Evolutionary conservation across 2,329 filamentous ascomycete species (phyloP).

Genomic region (Aspergillus ibericus): DNA sequence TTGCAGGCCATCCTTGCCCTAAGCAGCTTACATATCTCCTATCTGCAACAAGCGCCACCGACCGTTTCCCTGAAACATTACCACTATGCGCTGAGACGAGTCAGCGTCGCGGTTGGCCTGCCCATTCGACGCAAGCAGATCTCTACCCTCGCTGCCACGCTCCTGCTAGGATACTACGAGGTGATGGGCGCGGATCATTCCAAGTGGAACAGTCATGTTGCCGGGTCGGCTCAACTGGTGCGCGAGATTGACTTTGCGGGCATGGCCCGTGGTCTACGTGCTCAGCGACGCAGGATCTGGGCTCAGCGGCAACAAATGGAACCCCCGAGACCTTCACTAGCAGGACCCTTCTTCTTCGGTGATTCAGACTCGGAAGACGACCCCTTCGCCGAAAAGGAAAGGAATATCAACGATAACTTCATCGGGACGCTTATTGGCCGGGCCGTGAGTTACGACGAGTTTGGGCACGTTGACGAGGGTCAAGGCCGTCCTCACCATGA

Average conservation of each 20-base stretch:
- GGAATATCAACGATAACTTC: conserved; percentile 57
- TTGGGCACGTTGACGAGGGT: conserved; percentile 50
- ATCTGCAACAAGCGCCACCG: conserved; percentile 69
- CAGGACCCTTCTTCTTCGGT: conserved; percentile 28
- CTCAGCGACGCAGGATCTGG: conserved; percentile 56
- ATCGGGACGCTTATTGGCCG: conserved; percentile 60
- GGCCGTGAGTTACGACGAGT: conserved; percentile 58
- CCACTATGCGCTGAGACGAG: conserved; percentile 75
- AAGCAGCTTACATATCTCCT: conserved; percentile 83
- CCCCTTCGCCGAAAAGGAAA: conserved; percentile 44
- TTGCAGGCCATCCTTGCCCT: conserved; percentile 89
- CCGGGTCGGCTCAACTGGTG: conserved; percentile 78
- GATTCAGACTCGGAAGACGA: conserved; percentile 42
- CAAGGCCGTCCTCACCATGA: conserved; percentile 19
- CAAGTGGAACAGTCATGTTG: conserved; percentile 92
- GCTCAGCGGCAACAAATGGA: conserved; percentile 31
- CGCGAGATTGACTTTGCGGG: conserved; percentile 76
- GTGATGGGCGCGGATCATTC: conserved; percentile 91
- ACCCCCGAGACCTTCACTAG: conserved; percentile 21
- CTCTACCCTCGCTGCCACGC: conserved; percentile 81
- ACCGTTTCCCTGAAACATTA: conserved; percentile 91
- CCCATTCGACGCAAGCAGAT: conserved; percentile 69
- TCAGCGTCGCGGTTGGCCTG: conserved; percentile 73
- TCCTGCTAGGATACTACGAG: conserved; percentile 88
- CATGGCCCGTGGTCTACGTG: conserved; percentile 70